Base-by-base conservation (phyloP, 768 basidiomycete species). In the Hericium coralloides region DNA sequence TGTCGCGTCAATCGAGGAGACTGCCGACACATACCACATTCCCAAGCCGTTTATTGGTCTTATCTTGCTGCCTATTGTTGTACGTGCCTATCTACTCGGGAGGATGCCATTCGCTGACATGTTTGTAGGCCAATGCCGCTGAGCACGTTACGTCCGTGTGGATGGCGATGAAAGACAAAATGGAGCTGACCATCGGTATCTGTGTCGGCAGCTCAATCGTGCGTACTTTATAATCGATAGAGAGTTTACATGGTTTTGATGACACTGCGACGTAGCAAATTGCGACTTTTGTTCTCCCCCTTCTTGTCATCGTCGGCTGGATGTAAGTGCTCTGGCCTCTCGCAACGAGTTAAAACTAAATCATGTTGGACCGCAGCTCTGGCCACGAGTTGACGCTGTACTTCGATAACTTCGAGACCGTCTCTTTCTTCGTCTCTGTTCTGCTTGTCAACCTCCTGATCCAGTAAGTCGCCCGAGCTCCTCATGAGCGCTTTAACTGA, bases 1-100 rank as follows among this genome's bases (percentile, higher is more conserved):
- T 69, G 92, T 95, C 38, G 88, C 86, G 2, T 92, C 90, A 3
- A 95, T 97, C 60, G 94, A 95, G 68, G 92, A 95, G 67, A 91
- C 89, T 23, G 91, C 93, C 2, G 74, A 81, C 12, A 78, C 87
- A 41, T 93, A 91, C 69, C 68, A 78, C 55, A 88, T 97, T 55
- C 89, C 91, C 0, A 91, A 90, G 69, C 64, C 83, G 0, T 93
- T 94, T 73, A 92, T 93, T 62, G 90, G 90, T 67, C 69, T 94
- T 14, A 90, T 95, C 62, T 74, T 97, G 31, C 73, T 97, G 4
- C 92, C 93, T 3, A 85, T 97, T 52, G 93, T 95, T 47, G 90
- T 86, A 67, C 56, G 83, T 75, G 36, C 20, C 8, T 31, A 8
- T 15, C n/a, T 41, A 7, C 25, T 23, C 25, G 14, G 38, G 8